Conservation (phyloP, 1,284 basidiomycete species). For the Cryptococcus sp. region DNA sequence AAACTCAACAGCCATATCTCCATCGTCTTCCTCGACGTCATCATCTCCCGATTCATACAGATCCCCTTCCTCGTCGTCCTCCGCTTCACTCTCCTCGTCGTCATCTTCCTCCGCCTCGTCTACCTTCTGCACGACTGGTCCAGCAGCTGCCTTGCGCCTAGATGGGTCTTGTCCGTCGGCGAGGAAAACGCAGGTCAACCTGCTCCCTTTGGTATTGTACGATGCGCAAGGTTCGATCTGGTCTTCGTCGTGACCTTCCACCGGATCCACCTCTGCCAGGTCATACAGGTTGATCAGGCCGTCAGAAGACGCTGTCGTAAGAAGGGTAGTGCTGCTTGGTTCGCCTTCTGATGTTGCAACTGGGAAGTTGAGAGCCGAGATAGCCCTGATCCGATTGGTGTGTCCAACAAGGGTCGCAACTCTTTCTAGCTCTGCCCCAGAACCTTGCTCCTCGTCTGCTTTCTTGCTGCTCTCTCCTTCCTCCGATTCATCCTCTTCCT, state of each 20-base stretch:
- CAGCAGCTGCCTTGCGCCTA: slow-evolving; percentile 45
- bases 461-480: slow-evolving; percentile 30
- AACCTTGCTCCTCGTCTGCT: slow-evolving; percentile 23
- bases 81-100: slow-evolving; percentile 11
- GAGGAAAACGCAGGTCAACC: slow-evolving; percentile 75
- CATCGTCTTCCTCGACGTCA: slow-evolving; percentile 54
- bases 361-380: slow-evolving; percentile 42
- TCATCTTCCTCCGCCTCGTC: slow-evolving; percentile 52
- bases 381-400: slow-evolving; percentile 49
- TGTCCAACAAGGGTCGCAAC: slow-evolving; percentile 47
- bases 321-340: slow-evolving; percentile 59
- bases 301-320: slow-evolving; percentile 77
- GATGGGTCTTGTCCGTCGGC: slow-evolving; percentile 60
- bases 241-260: slow-evolving; percentile 31
- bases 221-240: slow-evolving; percentile 62
- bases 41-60: slow-evolving; percentile 30
- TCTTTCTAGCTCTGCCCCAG: slow-evolving; percentile 33
- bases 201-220: slow-evolving; percentile 80
- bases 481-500: slow-evolving; percentile 29
- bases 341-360: slow-evolving; percentile 19
- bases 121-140: slow-evolving; percentile 26
- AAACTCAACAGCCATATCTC: slow-evolving; percentile 24
- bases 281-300: slow-evolving; percentile 80
- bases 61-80: slow-evolving; percentile 22
- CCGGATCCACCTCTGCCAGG: slow-evolving; percentile 56